Base-by-base conservation (phyloP, 805 yeast genomes). In the Hanseniaspora nectarophila region DNA sequence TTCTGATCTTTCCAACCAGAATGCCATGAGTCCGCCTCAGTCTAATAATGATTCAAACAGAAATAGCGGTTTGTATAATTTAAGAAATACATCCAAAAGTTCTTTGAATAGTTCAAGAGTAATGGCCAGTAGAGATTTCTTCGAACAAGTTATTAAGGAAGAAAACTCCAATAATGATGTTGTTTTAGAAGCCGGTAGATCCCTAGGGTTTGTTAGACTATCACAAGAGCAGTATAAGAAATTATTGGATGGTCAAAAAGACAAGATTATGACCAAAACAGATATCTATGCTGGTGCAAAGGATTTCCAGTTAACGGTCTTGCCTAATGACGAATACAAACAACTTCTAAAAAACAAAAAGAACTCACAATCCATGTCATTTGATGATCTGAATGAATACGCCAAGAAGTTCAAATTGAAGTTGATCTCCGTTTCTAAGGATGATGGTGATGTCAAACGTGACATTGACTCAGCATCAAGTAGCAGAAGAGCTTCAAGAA, bases 291-390 rank as follows among this genome's bases (percentile, higher is more conserved):
- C 62, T 34, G 63, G 61, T 18, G 67, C 80, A 4, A 70, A 67
- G 58, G 62, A 62, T 15, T 71, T 72, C 56, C 70, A 71, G 8
- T 59, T 76, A 46, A 66, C 72, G 2, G 71, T 75, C 1, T 56
- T 76, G 40, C 70, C 78, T 1, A 56, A 62, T 5, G 75, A 71
- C 0, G 78, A 74, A 52, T 74, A 72, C 56, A 64, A 62, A 44
- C 51, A 59, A 1, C 57, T 73, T 21, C 54, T 71, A 46, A 64
- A 62, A 39, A 63, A 59, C 16, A 62, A 60, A 44, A 56, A 55
- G 43, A 35, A 35, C 20, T 55, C 54, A 18, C 60, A 60, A n/a
- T 58, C 58, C 5, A 26, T 63, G 21, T 57, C 64, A 9, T 62
- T 62, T 44, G 69, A 63, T 1, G 66, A 63, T 15, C 49, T 72